A percentile compares a stretch with the other conserved stretches of the same genome.
Conservation (phyloP, 2,329 filamentous ascomycete genomes). For the Aspergillus pseudoterreus region DNA sequence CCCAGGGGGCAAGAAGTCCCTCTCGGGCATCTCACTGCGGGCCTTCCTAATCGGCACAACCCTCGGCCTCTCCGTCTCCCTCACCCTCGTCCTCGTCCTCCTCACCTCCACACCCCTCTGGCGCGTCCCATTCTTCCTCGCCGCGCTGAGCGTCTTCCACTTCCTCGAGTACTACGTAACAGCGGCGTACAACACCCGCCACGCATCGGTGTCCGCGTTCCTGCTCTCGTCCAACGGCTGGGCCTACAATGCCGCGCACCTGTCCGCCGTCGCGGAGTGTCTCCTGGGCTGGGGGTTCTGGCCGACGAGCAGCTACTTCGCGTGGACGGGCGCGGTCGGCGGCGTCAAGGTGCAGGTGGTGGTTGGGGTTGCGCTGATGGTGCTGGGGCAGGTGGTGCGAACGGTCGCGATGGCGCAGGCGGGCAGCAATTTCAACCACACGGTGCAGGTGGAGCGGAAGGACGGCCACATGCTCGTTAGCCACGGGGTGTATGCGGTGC, state of each 20-base stretch:
- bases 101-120: conserved; percentile 42
- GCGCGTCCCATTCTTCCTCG: conserved; percentile 53
- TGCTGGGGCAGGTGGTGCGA: conserved; percentile 69
- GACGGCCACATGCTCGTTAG: conserved; percentile 79
- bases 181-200: conserved; percentile 73
- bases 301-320: conserved; percentile 42
- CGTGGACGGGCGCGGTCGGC: conserved; percentile 36
- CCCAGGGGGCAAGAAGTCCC: conserved; percentile 39
- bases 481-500: conserved; percentile 67
- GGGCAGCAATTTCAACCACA: conserved; percentile 87
- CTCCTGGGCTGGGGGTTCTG: conserved; percentile 36
- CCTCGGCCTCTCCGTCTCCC: conserved; percentile 33
- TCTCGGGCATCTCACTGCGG: conserved; percentile 43
- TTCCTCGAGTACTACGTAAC: conserved; percentile 96
- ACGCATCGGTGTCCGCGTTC: conserved; percentile 71
- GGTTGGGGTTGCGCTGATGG: conserved; percentile 61
- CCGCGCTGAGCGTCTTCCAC: conserved; percentile 74
- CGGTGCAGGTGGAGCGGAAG: conserved; percentile 66
- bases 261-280: conserved; percentile 69
- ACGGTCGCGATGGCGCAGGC: conserved; percentile 86
- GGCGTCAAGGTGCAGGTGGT: conserved; percentile 34
- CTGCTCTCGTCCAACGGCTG: conserved; percentile 81
- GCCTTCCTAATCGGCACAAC: conserved; percentile 43
- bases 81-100: conserved; percentile 27
- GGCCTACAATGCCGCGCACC: conserved; percentile 79